Evolutionary conservation across 768 basidiomycete species (phyloP), one percentile per base, ranked within the genome.

Genomic region (Rhizopogon roseolus): DNA sequence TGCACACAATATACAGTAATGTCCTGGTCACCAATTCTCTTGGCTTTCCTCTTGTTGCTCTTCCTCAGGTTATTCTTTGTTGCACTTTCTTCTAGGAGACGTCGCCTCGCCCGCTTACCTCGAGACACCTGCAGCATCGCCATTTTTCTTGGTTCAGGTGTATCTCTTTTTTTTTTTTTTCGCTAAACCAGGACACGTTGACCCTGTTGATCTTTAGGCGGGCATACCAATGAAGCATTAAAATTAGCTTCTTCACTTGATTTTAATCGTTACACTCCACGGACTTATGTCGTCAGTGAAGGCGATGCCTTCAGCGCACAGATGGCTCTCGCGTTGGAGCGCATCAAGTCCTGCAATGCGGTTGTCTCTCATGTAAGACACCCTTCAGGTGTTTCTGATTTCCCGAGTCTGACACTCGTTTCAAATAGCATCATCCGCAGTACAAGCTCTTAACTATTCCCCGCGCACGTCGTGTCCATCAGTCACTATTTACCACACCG

Each of bases 101-200:
- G 11, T 36, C 14, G 14, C 14, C 4, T 8, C 11, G 17, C 22
- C 19, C 4, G 8, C 19, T 19, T 5, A 9, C 22, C 19, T 48
- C 5, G 0, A 36, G 34, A 66, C 43, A 74, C 59, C 56, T 81
- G 79, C 56, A 68, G 66, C 37, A 71, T 97, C 14, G 93, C 90
- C 4, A 82, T 97, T 49, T 97, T 98, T 63, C 81, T 98, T 11
- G 96, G 96, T 54, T 98, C 96, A 66, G 95, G 95, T 90, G 63
- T 64, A 76, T 42, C 22, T 22, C 41, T 51, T 42, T 28, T 43
- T 43, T 55, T 54, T 50, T 32, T 43, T 55, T 54, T 50, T 32
- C 45, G 10, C 36, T 19, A 25, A 27, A 53, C 39, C 14, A 49
- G 36, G 27, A 38, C 53, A 17, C 54, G 53, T 41, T 56, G 40